phyloP scores from a whole-genome alignment of 2,329 filamentous ascomycete genomes.

The Xylaria sp. region DNA sequence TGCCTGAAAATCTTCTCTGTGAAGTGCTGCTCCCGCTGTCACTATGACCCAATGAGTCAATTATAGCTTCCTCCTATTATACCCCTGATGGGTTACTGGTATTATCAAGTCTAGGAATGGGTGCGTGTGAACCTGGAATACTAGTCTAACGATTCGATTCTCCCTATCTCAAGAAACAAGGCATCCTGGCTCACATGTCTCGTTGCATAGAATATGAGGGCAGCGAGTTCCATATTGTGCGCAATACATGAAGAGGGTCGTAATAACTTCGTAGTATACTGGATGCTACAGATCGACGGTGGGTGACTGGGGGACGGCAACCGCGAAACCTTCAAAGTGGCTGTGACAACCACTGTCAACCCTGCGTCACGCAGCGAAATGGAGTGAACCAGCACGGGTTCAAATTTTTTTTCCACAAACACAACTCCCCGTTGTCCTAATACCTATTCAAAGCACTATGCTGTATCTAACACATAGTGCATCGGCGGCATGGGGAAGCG shows the following conservation, averaged over 20 bases:
- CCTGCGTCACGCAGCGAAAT: neutral
- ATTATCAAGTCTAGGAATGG: neutral
- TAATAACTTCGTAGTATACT: neutral
- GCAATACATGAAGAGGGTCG: neutral
- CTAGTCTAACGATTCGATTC: no score
- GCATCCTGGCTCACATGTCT: no score
- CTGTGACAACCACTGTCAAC: neutral
- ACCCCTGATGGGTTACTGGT: neutral
- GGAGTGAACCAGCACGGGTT: neutral
- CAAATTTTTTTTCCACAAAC: no score
- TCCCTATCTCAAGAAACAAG: no score
- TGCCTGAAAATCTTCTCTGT: no score
- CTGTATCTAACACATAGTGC: neutral
- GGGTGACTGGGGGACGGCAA: neutral
- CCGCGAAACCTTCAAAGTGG: neutral
- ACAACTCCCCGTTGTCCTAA: no score
- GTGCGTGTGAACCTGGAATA: no score
- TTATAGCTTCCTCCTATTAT: neutral
- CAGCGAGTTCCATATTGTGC: neutral
- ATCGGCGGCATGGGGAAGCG: slow-evolving; percentile 16
- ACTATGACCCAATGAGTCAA: neutral
- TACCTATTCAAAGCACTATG: neutral
- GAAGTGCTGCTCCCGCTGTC: no score
- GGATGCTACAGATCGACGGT: neutral
- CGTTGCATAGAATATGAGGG: neutral